phyloP scores from a whole-genome alignment of 768 basidiomycete genomes.

The Mycena capillaripes region DNA sequence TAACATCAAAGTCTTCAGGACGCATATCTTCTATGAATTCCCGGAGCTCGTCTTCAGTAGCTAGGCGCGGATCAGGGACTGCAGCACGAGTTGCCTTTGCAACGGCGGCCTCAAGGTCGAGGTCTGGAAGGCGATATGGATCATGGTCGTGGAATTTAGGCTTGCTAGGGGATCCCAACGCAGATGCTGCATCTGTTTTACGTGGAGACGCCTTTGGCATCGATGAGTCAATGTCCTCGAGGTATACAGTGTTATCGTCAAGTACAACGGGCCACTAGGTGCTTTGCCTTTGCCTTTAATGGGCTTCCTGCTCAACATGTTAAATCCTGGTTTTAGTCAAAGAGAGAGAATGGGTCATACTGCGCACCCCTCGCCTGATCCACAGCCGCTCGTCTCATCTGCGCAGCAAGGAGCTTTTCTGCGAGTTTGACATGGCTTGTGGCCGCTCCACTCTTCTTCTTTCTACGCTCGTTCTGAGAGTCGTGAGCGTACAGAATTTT shows the following conservation, averaged over 20 bases:
- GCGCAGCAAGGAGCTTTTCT: slow-evolving; percentile 92
- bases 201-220: slow-evolving; percentile 66
- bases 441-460: slow-evolving; percentile 92
- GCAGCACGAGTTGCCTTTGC: slow-evolving; percentile 71
- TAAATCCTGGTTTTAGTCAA: background rate
- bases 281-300: slow-evolving; percentile 63
- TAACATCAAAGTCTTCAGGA: slow-evolving; percentile 94
- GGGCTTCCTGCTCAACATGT: slow-evolving; percentile 32
- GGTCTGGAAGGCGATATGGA: slow-evolving; percentile 92
- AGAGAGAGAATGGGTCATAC: slow-evolving; percentile 51
- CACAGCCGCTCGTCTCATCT: slow-evolving; percentile 91
- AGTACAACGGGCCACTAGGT: slow-evolving; percentile 63
- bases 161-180: slow-evolving; percentile 70
- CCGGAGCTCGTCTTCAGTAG: slow-evolving; percentile 95
- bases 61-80: slow-evolving; percentile 90
- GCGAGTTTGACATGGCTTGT: slow-evolving; percentile 89
- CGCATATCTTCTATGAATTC: slow-evolving; percentile 96
- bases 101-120: slow-evolving; percentile 76
- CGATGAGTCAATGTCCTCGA: slow-evolving; percentile 84
- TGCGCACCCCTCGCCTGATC: slow-evolving; percentile 64
- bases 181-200: slow-evolving; percentile 48
- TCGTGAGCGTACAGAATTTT: background rate
- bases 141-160: slow-evolving; percentile 83
- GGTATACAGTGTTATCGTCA: slow-evolving; percentile 84
- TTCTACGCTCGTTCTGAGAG: slow-evolving; percentile 84